A percentile compares a stretch with the other conserved stretches of the same genome.
Conservation (phyloP, 371 early-diverging fungal species). For the Aphelidium insulamus region DNA sequence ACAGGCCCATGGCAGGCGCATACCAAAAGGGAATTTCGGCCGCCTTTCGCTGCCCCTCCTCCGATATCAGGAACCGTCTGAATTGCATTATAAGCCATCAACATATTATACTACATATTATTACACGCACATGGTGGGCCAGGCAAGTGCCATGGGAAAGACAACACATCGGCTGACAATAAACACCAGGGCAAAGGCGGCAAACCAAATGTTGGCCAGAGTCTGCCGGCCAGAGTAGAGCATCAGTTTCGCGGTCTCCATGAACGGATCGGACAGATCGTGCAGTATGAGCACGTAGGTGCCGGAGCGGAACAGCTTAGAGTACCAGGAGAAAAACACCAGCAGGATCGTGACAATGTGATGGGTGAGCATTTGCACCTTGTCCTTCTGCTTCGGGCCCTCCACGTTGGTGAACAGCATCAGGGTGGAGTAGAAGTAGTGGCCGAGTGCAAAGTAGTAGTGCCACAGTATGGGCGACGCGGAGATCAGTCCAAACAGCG, state of each 20-base stretch:
- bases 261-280: conserved; percentile 30
- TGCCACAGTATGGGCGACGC: too few species aligned
- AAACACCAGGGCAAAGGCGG: conserved; percentile 22
- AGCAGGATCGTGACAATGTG: conserved; percentile 25
- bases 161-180: conserved; percentile 22
- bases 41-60: too few species aligned
- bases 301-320: conserved; percentile 18
- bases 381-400: conserved; percentile 11
- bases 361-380: conserved; percentile 19
- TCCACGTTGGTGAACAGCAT: conserved; percentile 6
- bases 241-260: conserved; percentile 30
- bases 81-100: too few species aligned
- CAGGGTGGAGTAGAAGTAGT: conserved; percentile 8
- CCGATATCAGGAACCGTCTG: too few species aligned
- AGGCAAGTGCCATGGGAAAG: too few species aligned
- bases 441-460: conserved; percentile 12
- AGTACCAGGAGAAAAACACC: conserved; percentile 13
- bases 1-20: too few species aligned
- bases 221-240: conserved; percentile 14
- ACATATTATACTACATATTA: too few species aligned
- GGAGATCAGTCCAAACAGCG: too few species aligned
- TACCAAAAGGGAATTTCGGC: too few species aligned
- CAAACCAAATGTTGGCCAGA: conserved; percentile 20
- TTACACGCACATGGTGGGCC: too few species aligned
- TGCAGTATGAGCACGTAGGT: conserved; percentile 25